A percentile compares a stretch with the other conserved stretches of the same genome.
Conservation (phyloP, 805 yeast genomes). For the Teunomyces lycoperdinae region DNA sequence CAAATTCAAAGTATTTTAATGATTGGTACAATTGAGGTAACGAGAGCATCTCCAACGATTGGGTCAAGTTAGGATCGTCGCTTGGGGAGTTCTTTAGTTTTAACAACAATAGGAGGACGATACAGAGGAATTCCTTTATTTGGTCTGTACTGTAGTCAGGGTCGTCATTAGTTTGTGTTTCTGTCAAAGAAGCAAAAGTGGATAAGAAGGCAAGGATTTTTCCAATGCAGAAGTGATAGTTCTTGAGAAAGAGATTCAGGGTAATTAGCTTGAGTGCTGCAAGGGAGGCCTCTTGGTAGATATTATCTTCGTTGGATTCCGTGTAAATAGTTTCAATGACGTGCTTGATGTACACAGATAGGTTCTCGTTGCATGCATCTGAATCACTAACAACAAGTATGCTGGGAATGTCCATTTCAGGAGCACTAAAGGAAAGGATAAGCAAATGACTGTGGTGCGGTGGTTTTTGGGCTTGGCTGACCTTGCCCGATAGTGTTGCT, state of each 20-base stretch:
- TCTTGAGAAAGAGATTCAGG: conserved; percentile 39
- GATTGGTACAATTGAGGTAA: conserved; percentile 28
- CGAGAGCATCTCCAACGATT: conserved; percentile 15
- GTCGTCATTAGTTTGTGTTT: conserved; percentile 3
- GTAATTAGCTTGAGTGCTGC: conserved; percentile 33
- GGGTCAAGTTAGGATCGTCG: conserved; percentile 13
- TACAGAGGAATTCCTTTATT: conserved; percentile 35
- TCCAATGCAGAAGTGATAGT: conserved; percentile 34
- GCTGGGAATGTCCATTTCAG: neutral
- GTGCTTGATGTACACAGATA: conserved; percentile 31
- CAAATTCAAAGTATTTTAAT: conserved; percentile 56
- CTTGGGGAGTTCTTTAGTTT: conserved; percentile 24
- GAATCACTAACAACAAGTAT: conserved; percentile 33
- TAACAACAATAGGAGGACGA: conserved; percentile 29
- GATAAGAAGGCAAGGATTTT: conserved; percentile 33
- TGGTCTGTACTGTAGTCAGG: conserved; percentile 17
- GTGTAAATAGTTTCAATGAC: conserved; percentile 30
- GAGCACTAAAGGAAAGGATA: neutral
- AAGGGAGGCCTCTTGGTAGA: conserved; percentile 30
- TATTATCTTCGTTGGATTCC: conserved; percentile 9
- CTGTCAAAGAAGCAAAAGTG: conserved; percentile 21
- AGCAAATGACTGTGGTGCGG: neutral
- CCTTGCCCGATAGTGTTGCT: neutral
- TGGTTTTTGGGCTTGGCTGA: neutral
- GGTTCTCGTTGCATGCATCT: conserved; percentile 37